Percentiles rank a stretch among this genome's conserved stretches.
Evolutionary conservation across 805 yeast genomes (phyloP).

Genomic region (Pichia paraexigua): DNA sequence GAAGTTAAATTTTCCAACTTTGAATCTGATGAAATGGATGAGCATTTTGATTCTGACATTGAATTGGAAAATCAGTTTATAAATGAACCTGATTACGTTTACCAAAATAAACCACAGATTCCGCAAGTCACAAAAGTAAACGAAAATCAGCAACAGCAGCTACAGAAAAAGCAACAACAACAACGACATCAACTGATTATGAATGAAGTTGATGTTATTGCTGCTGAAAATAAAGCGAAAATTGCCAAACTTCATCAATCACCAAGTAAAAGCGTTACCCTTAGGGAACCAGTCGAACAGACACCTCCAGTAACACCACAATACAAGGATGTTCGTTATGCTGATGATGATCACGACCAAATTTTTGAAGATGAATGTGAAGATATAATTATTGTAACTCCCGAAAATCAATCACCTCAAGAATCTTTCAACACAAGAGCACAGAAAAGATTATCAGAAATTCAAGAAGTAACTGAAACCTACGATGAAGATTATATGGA

Average conservation of each 20-base stretch:
- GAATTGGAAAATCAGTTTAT: neutral
- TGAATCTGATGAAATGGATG: neutral
- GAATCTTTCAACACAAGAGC: conserved; percentile 2
- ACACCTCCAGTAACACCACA: neutral
- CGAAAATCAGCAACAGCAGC: no score
- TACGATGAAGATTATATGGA: conserved; percentile 11
- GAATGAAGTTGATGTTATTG: neutral
- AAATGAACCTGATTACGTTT: neutral
- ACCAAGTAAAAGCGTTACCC: neutral
- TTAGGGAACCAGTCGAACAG: neutral
- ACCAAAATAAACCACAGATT: neutral
- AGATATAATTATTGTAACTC: neutral
- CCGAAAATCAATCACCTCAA: conserved; percentile 1
- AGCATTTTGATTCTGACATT: neutral
- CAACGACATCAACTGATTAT: neutral
- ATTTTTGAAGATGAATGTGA: conserved; percentile 4
- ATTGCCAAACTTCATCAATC: neutral
- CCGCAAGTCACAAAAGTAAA: neutral
- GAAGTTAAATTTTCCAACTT: conserved; percentile 4
- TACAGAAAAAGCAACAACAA: neutral
- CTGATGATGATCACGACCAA: neutral
- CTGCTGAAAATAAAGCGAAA: neutral
- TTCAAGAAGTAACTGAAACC: conserved; percentile 12
- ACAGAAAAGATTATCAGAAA: conserved; percentile 11
- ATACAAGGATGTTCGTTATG: neutral